Base-by-base conservation (phyloP, 2,329 filamentous ascomycete genomes). In the Aureobasidium subglaciale region DNA sequence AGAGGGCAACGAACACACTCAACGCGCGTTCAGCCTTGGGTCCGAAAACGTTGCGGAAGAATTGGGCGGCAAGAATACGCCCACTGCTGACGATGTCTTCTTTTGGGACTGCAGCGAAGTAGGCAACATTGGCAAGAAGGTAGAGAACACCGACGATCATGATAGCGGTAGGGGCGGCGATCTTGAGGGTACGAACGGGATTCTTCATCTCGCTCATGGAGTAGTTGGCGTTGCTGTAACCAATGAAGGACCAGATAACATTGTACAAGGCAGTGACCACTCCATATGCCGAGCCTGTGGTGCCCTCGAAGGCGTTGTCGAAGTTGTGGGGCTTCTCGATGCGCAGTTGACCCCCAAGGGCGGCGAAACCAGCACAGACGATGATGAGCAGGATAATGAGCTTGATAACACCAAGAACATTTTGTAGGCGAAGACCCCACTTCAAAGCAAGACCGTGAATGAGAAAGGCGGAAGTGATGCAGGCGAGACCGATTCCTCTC, bases 221-320 rank as follows among this genome's bases (percentile, higher is more conserved):
- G 63, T 86, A 85, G 70, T 86, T 86, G 65, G 82, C 83, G 66
- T 86, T 86, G 71, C 76, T 80, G 73, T 54, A 85, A 22, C 84
- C 84, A 60, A 85, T 79, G 63, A 83, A 88, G 58, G 79, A 83
- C 79, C 84, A 87, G 63, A 87, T 84, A 59, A 87, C 83, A 62
- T 86, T 87, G 74, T 86, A 87, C 0, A 88, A 71, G 0, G 85
- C 83, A 1, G 81, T 86, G n/a, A 86, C 83, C 30, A 86, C 76
- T 45, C 82, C 82, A 60, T 87, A 87, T 1, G 82, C 78, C 61
- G 78, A 84, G 7, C 81, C 80, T 1, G 81, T 85, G 5, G 84
- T 87, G 8, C 84, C 84, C 43, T 78, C 76, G 59, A 87, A 88
- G 9, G 82, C 79, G 57, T 84, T 76, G 60, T 70, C 68, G 64